These are phyloP conservation scores for Coemansia sp. DNA, from an alignment of 192 early-diverging fungal species.

Conservation along the genomic window DNA sequence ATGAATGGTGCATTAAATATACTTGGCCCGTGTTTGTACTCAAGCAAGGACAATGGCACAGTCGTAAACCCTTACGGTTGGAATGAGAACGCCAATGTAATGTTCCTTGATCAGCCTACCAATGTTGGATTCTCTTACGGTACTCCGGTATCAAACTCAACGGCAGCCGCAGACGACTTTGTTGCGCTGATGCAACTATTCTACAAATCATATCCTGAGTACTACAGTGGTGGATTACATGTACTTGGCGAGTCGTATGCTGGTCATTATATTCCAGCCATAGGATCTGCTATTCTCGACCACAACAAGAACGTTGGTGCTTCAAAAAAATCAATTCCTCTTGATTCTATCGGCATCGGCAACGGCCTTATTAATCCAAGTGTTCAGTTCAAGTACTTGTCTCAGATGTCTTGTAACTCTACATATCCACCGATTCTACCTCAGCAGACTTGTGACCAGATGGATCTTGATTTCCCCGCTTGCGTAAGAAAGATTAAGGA, in stretches of 20 bases:
- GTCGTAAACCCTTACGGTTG: slow-evolving; percentile 75
- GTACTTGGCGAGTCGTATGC: slow-evolving; percentile 83
- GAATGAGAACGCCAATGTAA: slow-evolving; percentile 82
- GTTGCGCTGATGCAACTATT: slow-evolving; percentile 89
- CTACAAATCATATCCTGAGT: slow-evolving; percentile 76
- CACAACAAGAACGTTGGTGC: slow-evolving; percentile 53
- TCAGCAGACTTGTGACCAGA: slow-evolving; percentile 63
- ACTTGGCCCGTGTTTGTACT: slow-evolving; percentile 82
- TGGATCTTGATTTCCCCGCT: slow-evolving; percentile 50
- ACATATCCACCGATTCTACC: slow-evolving; percentile 72
- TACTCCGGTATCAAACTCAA: slow-evolving; percentile 61
- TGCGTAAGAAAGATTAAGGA: slow-evolving; percentile 9
- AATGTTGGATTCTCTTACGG: slow-evolving; percentile 90
- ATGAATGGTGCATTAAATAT: slow-evolving; percentile 70
- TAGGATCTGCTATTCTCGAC: slow-evolving; percentile 69
- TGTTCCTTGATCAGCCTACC: slow-evolving; percentile 83
- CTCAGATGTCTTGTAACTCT: slow-evolving; percentile 67
- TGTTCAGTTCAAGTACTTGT: slow-evolving; percentile 80
- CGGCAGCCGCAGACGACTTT: slow-evolving; percentile 77
- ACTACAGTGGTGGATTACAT: slow-evolving; percentile 70
- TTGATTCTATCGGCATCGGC: slow-evolving; percentile 76
- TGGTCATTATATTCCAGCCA: slow-evolving; percentile 92
- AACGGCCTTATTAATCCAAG: slow-evolving; percentile 86
- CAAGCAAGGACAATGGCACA: slow-evolving; percentile 65
- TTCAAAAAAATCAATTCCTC: slow-evolving; percentile 25